Evolutionary conservation across 2,329 filamentous ascomycete genomes (phyloP).

Genomic region (Aspergillus flavus): DNA sequence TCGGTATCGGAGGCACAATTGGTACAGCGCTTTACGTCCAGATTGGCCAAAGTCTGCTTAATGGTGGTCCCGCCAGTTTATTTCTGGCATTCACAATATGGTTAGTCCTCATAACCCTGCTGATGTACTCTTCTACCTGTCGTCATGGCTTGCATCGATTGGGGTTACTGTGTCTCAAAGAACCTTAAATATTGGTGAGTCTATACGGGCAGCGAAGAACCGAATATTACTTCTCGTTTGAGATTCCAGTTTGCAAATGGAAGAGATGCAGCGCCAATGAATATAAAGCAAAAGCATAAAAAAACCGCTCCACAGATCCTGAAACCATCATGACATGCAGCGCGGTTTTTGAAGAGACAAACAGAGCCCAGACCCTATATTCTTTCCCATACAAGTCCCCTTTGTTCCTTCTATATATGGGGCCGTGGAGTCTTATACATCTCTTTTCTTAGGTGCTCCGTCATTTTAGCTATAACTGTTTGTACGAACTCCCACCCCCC

Average conservation of each 20-base stretch:
- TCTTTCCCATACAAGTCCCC: constrained; percentile 8
- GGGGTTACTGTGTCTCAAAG: constrained; percentile 11
- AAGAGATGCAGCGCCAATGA: neutral
- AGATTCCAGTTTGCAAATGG: neutral
- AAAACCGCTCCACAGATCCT: neutral
- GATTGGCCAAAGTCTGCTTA: constrained; percentile 43
- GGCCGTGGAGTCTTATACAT: constrained; percentile 35
- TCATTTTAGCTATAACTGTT: constrained; percentile 50
- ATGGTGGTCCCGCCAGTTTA: constrained; percentile 47
- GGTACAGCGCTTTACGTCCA: constrained; percentile 48
- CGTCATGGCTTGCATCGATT: constrained; percentile 7
- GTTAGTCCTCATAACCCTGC: constrained; percentile 33
- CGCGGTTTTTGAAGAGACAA: neutral
- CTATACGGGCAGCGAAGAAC: neutral
- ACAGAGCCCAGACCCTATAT: neutral
- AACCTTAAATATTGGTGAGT: constrained; percentile 5
- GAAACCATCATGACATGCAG: neutral
- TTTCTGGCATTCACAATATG: constrained; percentile 51
- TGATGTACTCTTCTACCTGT: constrained; percentile 3
- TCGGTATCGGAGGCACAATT: constrained; percentile 51
- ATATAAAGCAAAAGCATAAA: neutral
- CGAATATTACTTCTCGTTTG: neutral
- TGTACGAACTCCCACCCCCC: constrained; percentile 36
- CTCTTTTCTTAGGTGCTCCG: constrained; percentile 43
- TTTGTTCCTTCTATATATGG: constrained; percentile 13